Evolutionary conservation across 1,284 basidiomycete species (phyloP), one percentile per base, ranked within the genome.

Genomic region (Microbotryum lychnidis-dioicae): DNA sequence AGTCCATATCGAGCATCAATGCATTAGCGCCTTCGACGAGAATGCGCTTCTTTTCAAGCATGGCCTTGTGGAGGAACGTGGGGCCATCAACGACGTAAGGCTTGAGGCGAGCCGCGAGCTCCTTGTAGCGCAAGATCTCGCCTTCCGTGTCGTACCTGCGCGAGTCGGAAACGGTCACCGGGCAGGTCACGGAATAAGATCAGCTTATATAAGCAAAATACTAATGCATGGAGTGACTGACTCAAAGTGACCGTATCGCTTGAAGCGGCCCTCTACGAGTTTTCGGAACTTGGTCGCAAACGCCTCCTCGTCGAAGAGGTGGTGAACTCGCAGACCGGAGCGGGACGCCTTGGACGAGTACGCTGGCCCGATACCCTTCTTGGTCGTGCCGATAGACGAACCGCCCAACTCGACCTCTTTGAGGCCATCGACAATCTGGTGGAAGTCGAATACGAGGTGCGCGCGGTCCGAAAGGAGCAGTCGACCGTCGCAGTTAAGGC

Each of bases 11-110:
- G 68, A 98, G 86, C 93, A 98, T 97, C 66, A 97, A 80, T 2
- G 94, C 94, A 74, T 98, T 98, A 58, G 96, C 94, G 52, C 94
- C 94, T 76, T 98, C 94, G 60, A 97, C 90, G 33, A 98, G 84
- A 53, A 98, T 79, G 51, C 80, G 83, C 78, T 94, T 94, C 64
- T 85, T 84, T 33, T 71, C 67, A 12, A 73, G 66, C 53, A 98
- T 78, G 27, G 91, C 87, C 62, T 84, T 77, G 79, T 97, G 90
- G 60, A 97, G 79, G 78, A 87, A 96, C 12, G 83, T 80, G 18
- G 93, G 83, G 66, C 89, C 87, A 77, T 97, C 90, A 65, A 90
- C 80, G 62, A 98, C 90, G 76, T 88, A 89, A 3, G 96, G 94
- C 52, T 81, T 82, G 63, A 98, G 80, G 9, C 91, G 84, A 66